phyloP scores from a whole-genome alignment of 164 flowering plant genomes.

The Macadamia integrifolia region DNA sequence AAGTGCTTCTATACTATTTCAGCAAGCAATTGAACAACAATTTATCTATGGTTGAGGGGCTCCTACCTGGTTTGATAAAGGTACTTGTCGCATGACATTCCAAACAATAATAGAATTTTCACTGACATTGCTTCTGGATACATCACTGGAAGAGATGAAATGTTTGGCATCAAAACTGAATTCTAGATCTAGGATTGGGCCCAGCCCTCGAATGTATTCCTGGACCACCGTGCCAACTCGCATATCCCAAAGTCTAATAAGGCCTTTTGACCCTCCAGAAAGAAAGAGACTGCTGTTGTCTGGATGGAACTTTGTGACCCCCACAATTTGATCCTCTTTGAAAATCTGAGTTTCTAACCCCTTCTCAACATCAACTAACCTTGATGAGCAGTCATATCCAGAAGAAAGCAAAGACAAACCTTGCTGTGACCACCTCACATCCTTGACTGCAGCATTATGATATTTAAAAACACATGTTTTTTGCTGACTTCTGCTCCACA shows the following conservation, averaged over 20 bases:
- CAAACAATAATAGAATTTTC: conserved; percentile 90
- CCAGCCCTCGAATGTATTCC: conserved; percentile 57
- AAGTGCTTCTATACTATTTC: too few relatives aligned
- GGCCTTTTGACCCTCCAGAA: conserved; percentile 79
- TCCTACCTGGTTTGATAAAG: conserved; percentile 83
- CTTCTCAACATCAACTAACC: conserved; percentile 74
- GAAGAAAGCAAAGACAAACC: conserved; percentile 82
- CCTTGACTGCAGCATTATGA: conserved; percentile 81
- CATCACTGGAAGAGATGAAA: conserved; percentile 80
- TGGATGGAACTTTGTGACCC: conserved; percentile 70
- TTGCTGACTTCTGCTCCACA: conserved; percentile 64
- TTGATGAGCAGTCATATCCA: conserved; percentile 80
- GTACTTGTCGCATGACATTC: conserved; percentile 79
- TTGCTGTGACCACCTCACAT: conserved; percentile 71
- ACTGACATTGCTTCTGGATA: conserved; percentile 59
- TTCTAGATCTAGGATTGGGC: conserved; percentile 79
- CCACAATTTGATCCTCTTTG: conserved; percentile 69
- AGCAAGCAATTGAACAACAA: too few relatives aligned
- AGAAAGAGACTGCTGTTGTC: conserved; percentile 60
- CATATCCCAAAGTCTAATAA: conserved; percentile 73
- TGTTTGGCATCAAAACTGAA: conserved; percentile 56
- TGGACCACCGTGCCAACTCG: conserved; percentile 55
- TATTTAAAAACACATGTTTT: conserved; percentile 41
- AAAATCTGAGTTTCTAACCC: conserved; percentile 56
- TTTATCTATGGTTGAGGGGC: not conserved